Percentiles rank a stretch among this genome's conserved stretches.
phyloP scores from a whole-genome alignment of 1,139 yeast species.

The Entelexis paramagnoliae region DNA sequence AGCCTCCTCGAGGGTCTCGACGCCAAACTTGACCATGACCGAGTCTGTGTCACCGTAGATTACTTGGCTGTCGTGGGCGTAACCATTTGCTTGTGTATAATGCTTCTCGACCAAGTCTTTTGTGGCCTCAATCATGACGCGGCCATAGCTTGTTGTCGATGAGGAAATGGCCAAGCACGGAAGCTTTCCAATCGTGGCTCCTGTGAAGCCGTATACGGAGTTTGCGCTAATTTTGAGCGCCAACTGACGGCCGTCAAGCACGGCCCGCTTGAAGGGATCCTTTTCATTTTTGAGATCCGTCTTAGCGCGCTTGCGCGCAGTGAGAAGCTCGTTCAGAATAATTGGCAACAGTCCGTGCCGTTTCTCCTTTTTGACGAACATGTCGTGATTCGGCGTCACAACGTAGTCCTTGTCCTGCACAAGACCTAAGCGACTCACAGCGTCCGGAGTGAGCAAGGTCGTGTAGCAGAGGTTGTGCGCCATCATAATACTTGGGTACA shows the following conservation, averaged over 20 bases:
- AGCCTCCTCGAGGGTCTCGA: slow-evolving; percentile 65
- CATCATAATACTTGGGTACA: slow-evolving; percentile 99
- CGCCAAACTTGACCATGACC: slow-evolving; percentile 96
- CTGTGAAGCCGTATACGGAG: slow-evolving; percentile 97
- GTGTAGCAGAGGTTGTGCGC: slow-evolving; percentile 97
- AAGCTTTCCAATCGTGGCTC: slow-evolving; percentile 93
- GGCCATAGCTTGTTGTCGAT: slow-evolving; percentile 89
- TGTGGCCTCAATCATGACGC: slow-evolving; percentile 92
- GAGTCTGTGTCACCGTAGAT: slow-evolving; percentile 99
- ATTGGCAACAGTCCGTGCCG: slow-evolving; percentile 87
- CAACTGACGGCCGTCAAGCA: slow-evolving; percentile 90
- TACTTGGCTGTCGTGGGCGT: slow-evolving; percentile 71
- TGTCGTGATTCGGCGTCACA: slow-evolving; percentile 84
- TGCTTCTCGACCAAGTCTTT: slow-evolving; percentile 73
- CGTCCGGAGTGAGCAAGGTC: slow-evolving; percentile 59
- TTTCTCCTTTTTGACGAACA: slow-evolving; percentile 61
- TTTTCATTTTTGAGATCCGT: slow-evolving; percentile 81
- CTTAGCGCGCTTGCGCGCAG: slow-evolving; percentile 90
- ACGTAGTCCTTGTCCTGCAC: slow-evolving; percentile 70
- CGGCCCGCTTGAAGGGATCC: slow-evolving; percentile 89
- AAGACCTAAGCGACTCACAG: slow-evolving; percentile 51
- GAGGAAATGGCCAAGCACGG: slow-evolving; percentile 97
- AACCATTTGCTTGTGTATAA: slow-evolving; percentile 73
- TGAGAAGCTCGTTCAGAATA: slow-evolving; percentile 73
- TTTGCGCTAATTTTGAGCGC: slow-evolving; percentile 96